These are phyloP conservation scores for Ceratobasidium sp. DNA, from an alignment of 1,284 basidiomycete species.

Conservation along the genomic window DNA sequence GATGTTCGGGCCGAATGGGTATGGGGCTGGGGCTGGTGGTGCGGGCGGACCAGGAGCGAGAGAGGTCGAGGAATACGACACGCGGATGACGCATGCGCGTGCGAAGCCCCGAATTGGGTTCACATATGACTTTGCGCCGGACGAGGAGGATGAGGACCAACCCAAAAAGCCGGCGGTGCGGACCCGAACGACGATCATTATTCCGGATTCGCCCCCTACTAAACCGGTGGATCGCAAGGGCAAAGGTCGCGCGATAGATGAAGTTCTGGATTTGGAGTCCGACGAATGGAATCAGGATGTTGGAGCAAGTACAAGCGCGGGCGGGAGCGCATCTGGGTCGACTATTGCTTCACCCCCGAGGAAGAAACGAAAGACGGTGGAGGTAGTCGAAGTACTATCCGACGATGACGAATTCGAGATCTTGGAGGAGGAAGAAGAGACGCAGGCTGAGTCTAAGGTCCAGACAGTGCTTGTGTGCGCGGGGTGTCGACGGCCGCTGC, in stretches of 20 bases:
- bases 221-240: constrained; percentile 25
- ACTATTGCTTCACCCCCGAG: not conserved
- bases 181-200: constrained; percentile 36
- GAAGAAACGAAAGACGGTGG: not conserved
- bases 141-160: constrained; percentile 11
- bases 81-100: constrained; percentile 40
- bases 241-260: constrained; percentile 15
- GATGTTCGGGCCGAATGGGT: not conserved
- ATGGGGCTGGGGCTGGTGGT: not conserved
- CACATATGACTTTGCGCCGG: constrained; percentile 29
- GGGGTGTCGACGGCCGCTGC: constrained; percentile 27
- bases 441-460: not conserved
- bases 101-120: constrained; percentile 23
- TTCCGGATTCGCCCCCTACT: constrained; percentile 29
- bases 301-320: not conserved
- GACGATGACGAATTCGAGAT: constrained; percentile 16
- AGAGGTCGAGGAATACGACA: constrained; percentile 11
- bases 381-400: constrained; percentile 23
- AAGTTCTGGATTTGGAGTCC: constrained; percentile 10
- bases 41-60: not conserved
- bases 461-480: constrained; percentile 21
- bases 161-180: constrained; percentile 1
- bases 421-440: not conserved
- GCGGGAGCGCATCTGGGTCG: not conserved
- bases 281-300: not conserved